A percentile compares a stretch with the other conserved stretches of the same genome.
phyloP scores from a whole-genome alignment of 2,329 filamentous ascomycete species.

The Cladosporium austrohemisphaericum region DNA sequence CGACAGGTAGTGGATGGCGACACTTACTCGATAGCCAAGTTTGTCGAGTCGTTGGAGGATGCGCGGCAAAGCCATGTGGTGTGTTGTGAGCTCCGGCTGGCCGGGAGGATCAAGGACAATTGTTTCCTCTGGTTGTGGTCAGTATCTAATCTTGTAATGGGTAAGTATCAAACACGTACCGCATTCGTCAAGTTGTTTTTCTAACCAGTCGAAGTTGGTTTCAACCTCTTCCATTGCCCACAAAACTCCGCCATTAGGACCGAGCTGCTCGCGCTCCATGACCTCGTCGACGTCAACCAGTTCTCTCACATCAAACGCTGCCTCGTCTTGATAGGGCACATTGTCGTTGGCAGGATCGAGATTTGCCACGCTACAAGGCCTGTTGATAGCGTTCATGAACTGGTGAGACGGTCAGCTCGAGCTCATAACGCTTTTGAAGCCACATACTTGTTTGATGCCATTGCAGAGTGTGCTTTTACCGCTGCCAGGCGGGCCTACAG shows the following conservation, averaged over 20 bases:
- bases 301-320: constrained; percentile 83
- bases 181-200: constrained; percentile 67
- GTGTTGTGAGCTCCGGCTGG: constrained; percentile 95
- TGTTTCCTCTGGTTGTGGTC: constrained; percentile 65
- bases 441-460: constrained; percentile 78
- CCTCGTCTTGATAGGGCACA: constrained; percentile 68
- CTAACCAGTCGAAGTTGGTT: constrained; percentile 88
- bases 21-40: constrained; percentile 79
- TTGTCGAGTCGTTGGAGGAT: constrained; percentile 91
- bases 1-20: constrained; percentile 16
- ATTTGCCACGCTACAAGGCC: constrained; percentile 92
- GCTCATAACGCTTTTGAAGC: neutral
- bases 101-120: constrained; percentile 94
- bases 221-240: constrained; percentile 96
- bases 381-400: constrained; percentile 91
- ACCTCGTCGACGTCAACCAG: constrained; percentile 89
- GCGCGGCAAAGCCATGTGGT: constrained; percentile 85
- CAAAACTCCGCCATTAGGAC: constrained; percentile 86
- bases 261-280: constrained; percentile 85
- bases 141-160: neutral
- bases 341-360: constrained; percentile 95
- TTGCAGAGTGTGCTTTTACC: constrained; percentile 98
- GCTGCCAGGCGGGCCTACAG: constrained; percentile 77
- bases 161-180: constrained; percentile 17
- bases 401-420: neutral